Evolutionary conservation across 2,329 filamentous ascomycete genomes (phyloP).

Genomic region (Curvularia sp.): DNA sequence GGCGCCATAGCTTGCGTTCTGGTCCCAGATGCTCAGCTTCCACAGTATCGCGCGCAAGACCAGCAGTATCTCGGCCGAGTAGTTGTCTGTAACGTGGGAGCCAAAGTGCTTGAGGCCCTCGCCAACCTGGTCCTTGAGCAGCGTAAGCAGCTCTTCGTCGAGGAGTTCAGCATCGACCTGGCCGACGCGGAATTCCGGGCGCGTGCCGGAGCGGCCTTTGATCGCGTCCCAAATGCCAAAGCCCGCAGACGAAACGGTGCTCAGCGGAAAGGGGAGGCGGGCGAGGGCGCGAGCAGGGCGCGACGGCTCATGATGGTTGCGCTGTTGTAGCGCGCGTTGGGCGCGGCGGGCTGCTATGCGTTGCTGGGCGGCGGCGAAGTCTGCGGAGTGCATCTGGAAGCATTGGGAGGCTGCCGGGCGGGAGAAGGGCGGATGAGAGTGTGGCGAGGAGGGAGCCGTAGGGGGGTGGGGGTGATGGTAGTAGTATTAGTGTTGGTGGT

Average conservation of each 20-base stretch:
- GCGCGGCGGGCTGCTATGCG: conserved; percentile 82
- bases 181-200: conserved; percentile 88
- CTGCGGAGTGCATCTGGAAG: conserved; percentile 57
- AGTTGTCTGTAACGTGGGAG: conserved; percentile 80
- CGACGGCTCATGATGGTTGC: conserved; percentile 55
- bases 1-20: conserved; percentile 93
- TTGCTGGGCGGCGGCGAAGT: conserved; percentile 88
- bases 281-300: conserved; percentile 53
- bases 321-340: conserved; percentile 72
- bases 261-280: conserved; percentile 64
- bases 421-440: conserved; percentile 11
- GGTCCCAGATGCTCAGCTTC: conserved; percentile 96
- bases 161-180: conserved; percentile 96
- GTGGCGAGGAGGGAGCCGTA: neutral
- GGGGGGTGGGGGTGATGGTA: neutral
- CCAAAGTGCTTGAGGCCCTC: conserved; percentile 89
- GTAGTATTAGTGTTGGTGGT: neutral
- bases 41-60: conserved; percentile 80
- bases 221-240: conserved; percentile 72
- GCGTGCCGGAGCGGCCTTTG: conserved; percentile 76
- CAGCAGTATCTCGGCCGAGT: conserved; percentile 83
- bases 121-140: conserved; percentile 84
- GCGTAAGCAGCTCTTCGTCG: conserved; percentile 87
- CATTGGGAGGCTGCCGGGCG: conserved; percentile 23
- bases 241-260: conserved; percentile 60